These are phyloP conservation scores for Shiraia bambusicola DNA, from an alignment of 2,329 filamentous ascomycete genomes.

Conservation along the genomic window DNA sequence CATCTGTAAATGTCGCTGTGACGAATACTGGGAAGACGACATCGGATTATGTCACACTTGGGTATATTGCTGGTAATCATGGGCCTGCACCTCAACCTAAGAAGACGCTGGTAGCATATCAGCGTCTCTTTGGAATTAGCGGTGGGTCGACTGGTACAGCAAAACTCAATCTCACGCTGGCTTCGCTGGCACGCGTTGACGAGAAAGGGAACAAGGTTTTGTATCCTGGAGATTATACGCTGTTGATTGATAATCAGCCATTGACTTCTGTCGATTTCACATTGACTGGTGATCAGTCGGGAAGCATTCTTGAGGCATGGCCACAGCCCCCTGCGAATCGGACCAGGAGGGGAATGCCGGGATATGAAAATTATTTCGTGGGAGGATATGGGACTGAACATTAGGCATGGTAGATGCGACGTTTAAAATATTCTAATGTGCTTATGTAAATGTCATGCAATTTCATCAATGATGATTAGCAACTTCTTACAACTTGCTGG, in stretches of 20 bases:
- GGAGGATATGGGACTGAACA: conserved; percentile 23
- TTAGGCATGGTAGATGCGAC: no score
- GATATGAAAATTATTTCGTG: conserved; percentile 24
- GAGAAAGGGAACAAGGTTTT: conserved; percentile 55
- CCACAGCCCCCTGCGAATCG: conserved; percentile 28
- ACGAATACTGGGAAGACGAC: conserved; percentile 49
- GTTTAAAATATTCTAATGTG: no score
- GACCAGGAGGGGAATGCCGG: conserved; percentile 19
- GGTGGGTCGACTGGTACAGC: conserved; percentile 39
- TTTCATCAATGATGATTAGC: no score
- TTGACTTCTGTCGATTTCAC: conserved; percentile 23
- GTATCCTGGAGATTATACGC: conserved; percentile 55
- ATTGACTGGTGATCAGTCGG: conserved; percentile 20
- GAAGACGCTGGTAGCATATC: conserved; percentile 57
- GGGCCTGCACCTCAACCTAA: conserved; percentile 55
- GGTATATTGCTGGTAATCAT: conserved; percentile 53
- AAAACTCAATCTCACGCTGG: conserved; percentile 51
- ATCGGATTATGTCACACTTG: conserved; percentile 58
- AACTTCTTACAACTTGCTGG: conserved; percentile 4
- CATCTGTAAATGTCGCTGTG: conserved; percentile 45
- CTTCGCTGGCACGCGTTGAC: conserved; percentile 53
- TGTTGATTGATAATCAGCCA: conserved; percentile 25
- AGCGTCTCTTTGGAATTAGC: conserved; percentile 46
- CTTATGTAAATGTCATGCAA: no score
- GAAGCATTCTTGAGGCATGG: conserved; percentile 28